Evolutionary conservation across 2,329 filamentous ascomycete genomes (phyloP), one percentile per base, ranked within the genome.

Genomic region (Lachnellula occidentalis): DNA sequence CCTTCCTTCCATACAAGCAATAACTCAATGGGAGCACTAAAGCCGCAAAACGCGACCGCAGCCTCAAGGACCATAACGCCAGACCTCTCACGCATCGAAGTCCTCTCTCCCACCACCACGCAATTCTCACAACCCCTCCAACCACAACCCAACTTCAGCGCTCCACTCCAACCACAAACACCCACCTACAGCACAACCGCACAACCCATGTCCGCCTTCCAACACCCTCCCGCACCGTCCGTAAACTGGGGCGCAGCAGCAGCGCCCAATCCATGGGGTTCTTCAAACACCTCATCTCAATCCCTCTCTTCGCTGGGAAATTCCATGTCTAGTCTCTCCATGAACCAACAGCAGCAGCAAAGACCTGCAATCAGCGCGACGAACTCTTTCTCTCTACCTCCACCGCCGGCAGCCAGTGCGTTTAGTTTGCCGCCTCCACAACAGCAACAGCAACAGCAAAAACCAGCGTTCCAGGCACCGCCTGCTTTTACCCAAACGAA

Each of bases 101-200:
- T 79, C 17, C 73, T 86, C 57, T 76, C 77, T 1, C 83, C 83
- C 0, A 77, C 79, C 3, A 73, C 78, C 14, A 86, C 83, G 1
- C 83, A 87, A 67, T 86, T 78, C 65, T 85, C 82, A 2, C 76
- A 85, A 57, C 82, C 83, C 0, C 57, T 70, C 27, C 67, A 70
- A 48, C 67, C 69, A 2, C 68, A 84, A 31, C 79, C 79, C 52
- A 39, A 17, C 27, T 53, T 45, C 49, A 45, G 17, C 39, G 41
- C 50, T 34, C 51, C 55, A 37, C 39, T 51, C 53, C 54, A 57
- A 54, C 66, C 49, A 24, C 58, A 46, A 46, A 58, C 45, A 15
- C 54, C 27, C 19, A 55, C 45, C 45, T 58, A 57, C 21, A 61
- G 54, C 45, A 37, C 56, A 9, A 21, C 57, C 5, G 48, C 62